Percentiles rank a stretch among this genome's conserved stretches.
Evolutionary conservation across 2,329 filamentous ascomycete genomes (phyloP).

Genomic region (Magnaporthiopsis poae): DNA sequence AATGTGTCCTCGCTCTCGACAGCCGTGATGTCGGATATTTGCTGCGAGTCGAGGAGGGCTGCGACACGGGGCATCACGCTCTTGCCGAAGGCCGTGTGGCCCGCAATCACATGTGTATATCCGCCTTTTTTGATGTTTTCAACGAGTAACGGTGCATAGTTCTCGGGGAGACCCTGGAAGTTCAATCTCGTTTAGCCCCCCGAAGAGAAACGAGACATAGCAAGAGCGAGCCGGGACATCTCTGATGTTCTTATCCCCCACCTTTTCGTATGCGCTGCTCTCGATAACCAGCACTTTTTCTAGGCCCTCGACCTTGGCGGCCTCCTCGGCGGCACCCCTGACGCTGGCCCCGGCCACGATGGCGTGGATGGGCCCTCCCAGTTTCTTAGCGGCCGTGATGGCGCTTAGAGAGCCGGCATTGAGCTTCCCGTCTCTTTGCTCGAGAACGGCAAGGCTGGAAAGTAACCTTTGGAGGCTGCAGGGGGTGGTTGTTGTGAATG

Average conservation of each 20-base stretch:
- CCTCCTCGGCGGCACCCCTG: conserved; percentile 68
- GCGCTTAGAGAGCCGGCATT: conserved; percentile 73
- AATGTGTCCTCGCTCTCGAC: conserved; percentile 91
- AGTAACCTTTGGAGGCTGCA: conserved; percentile 59
- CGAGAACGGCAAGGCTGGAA: conserved; percentile 82
- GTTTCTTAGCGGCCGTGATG: conserved; percentile 73
- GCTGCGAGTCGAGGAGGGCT: conserved; percentile 81
- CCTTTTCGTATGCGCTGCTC: conserved; percentile 86
- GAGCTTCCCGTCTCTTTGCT: conserved; percentile 84
- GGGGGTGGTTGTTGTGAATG: conserved; percentile 14
- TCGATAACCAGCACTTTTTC: conserved; percentile 87
- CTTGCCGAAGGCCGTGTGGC: conserved; percentile 94
- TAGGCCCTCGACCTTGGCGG: conserved; percentile 78
- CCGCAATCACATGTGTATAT: conserved; percentile 83
- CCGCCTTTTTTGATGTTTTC: conserved; percentile 95
- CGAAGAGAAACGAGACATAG: conserved; percentile 5
- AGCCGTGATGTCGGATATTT: conserved; percentile 80
- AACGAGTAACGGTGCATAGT: conserved; percentile 81
- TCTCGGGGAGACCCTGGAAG: conserved; percentile 73
- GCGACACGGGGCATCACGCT: conserved; percentile 84
- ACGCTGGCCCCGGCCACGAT: conserved; percentile 77
- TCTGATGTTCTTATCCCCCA: conserved; percentile 24
- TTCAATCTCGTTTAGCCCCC: background rate
- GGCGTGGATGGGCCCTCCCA: conserved; percentile 76
- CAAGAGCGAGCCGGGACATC: background rate